Percentiles rank a stretch among this genome's conserved stretches.
Conservation (phyloP, 495 filamentous ascomycete genomes). For the Penicillium waksmanii region DNA sequence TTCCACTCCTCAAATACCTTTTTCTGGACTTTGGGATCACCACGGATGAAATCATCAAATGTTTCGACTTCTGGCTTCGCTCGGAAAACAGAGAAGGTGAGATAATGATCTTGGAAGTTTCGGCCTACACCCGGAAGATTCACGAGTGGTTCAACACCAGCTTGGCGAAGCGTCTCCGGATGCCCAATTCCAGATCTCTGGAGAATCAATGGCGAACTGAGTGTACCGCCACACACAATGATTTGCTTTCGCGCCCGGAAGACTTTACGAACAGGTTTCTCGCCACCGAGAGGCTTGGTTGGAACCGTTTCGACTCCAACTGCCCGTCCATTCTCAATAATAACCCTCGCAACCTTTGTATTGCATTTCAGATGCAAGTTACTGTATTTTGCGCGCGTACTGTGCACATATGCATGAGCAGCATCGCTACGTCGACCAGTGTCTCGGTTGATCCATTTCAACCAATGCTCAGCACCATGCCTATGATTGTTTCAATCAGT, state of each 20-base stretch:
- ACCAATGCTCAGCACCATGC: slow-evolving; percentile 45
- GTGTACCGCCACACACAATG: slow-evolving; percentile 77
- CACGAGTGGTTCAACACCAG: slow-evolving; percentile 71
- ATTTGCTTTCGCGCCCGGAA: slow-evolving; percentile 78
- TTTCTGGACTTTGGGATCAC: slow-evolving; percentile 71
- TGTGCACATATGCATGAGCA: slow-evolving; percentile 77
- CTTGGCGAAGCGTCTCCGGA: slow-evolving; percentile 71
- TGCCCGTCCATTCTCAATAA: slow-evolving; percentile 70
- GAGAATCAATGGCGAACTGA: slow-evolving; percentile 77
- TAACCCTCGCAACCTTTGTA: slow-evolving; percentile 82
- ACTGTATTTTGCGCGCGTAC: slow-evolving; percentile 63
- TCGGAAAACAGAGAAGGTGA: slow-evolving; percentile 75
- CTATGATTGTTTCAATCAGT: slow-evolving; percentile 15
- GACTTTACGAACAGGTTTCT: slow-evolving; percentile 52
- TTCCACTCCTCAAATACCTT: slow-evolving; percentile 77
- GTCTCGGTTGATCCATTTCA: slow-evolving; percentile 74
- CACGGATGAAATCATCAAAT: slow-evolving; percentile 81
- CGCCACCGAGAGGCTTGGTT: slow-evolving; percentile 55
- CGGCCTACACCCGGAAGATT: slow-evolving; percentile 81
- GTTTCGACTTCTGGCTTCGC: slow-evolving; percentile 78
- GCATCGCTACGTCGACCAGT: slow-evolving; percentile 65
- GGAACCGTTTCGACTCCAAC: slow-evolving; percentile 63
- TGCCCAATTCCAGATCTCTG: slow-evolving; percentile 74
- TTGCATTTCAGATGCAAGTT: slow-evolving; percentile 79
- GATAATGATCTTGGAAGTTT: slow-evolving; percentile 87